Conservation (phyloP, 305 asterid genomes). For the Fraxinus angustifolia region DNA sequence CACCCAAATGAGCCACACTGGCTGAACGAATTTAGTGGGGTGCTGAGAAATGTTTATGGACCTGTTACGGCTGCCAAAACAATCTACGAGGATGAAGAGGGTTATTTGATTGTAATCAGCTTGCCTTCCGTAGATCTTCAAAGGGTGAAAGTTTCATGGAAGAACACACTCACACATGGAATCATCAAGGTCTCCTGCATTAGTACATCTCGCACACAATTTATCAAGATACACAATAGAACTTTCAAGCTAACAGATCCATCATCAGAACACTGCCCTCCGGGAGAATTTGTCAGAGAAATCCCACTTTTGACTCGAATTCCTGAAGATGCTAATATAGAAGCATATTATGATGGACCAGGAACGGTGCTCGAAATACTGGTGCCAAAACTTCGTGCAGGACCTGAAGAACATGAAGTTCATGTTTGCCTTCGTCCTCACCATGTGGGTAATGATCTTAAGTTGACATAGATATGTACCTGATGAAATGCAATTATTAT, state of each 20-base stretch:
- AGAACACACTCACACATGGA: slow-evolving; percentile 72
- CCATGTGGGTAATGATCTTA: slow-evolving; percentile 63
- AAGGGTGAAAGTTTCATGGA: slow-evolving; percentile 81
- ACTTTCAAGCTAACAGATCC: slow-evolving; percentile 66
- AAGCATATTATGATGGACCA: slow-evolving; percentile 69
- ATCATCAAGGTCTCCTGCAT: slow-evolving; percentile 65
- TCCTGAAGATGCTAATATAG: slow-evolving; percentile 84
- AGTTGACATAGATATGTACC: slow-evolving; percentile 42
- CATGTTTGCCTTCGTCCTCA: slow-evolving; percentile 84
- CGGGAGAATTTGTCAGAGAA: slow-evolving; percentile 82
- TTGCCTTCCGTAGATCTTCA: slow-evolving; percentile 82
- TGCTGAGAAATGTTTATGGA: slow-evolving; percentile 59
- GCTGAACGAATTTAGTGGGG: slow-evolving; percentile 71
- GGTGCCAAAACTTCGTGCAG: slow-evolving; percentile 76
- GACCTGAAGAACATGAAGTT: slow-evolving; percentile 88
- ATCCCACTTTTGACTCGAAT: slow-evolving; percentile 73
- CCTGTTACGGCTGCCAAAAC: slow-evolving; percentile 86
- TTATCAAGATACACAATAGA: slow-evolving; percentile 65
- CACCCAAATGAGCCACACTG: slow-evolving; percentile 61
- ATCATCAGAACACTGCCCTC: slow-evolving; percentile 80
- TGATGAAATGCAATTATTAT: slow-evolving; percentile 9
- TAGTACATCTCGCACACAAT: slow-evolving; percentile 59
- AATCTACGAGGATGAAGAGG: slow-evolving; percentile 69
- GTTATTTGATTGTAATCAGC: slow-evolving; percentile 64
- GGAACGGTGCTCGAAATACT: slow-evolving; percentile 71